Evolutionary conservation across 805 yeast species (phyloP).

Genomic region (Kodamaea nitidulidarum): DNA sequence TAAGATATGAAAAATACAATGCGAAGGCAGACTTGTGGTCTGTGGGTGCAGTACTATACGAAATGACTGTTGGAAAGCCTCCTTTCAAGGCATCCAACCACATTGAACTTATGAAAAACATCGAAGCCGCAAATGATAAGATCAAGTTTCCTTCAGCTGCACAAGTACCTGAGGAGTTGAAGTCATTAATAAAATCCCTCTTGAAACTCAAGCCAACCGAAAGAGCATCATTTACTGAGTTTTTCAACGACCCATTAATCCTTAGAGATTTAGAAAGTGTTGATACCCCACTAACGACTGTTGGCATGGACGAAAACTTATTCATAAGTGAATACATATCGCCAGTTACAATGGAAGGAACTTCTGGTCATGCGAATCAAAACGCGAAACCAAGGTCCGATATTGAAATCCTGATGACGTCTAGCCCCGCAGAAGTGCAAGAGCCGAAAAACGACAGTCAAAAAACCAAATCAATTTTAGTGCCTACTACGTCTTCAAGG

Average conservation of each 20-base stretch:
- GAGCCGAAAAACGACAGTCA: neutral
- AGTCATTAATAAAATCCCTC: slow-evolving; percentile 66
- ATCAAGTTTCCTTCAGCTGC: slow-evolving; percentile 73
- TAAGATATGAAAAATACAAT: slow-evolving; percentile 89
- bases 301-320: slow-evolving; percentile 69
- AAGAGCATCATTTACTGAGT: slow-evolving; percentile 83
- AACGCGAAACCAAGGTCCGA: slow-evolving; percentile 2
- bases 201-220: slow-evolving; percentile 82
- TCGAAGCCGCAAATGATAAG: slow-evolving; percentile 74
- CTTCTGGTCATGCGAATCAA: slow-evolving; percentile 17
- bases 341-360: slow-evolving; percentile 22
- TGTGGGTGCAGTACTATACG: slow-evolving; percentile 93
- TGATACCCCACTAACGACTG: slow-evolving; percentile 60
- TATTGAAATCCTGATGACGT: slow-evolving; percentile 2
- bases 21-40: slow-evolving; percentile 99
- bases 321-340: slow-evolving; percentile 80
- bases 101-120: slow-evolving; percentile 80
- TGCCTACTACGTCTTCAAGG: slow-evolving; percentile 11
- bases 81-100: slow-evolving; percentile 94
- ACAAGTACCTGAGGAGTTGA: slow-evolving; percentile 60
- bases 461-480: neutral
- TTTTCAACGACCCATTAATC: slow-evolving; percentile 71
- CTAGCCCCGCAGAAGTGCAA: neutral
- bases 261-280: slow-evolving; percentile 47
- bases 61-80: slow-evolving; percentile 94